phyloP scores from a whole-genome alignment of 495 filamentous ascomycete genomes.

The Cercophora sp. region DNA sequence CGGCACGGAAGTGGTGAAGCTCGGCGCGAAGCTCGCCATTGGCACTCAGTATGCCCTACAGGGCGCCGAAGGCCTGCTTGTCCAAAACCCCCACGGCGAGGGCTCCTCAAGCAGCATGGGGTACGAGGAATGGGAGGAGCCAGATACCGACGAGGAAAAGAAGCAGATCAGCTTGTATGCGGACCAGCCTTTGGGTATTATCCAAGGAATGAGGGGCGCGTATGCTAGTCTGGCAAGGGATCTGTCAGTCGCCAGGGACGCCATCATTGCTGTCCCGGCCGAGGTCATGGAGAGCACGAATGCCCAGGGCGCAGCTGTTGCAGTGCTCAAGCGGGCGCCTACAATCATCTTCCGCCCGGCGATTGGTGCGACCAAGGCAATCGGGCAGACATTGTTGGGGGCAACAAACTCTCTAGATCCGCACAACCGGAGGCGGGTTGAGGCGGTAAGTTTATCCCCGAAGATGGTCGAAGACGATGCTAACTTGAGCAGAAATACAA shows the following conservation, averaged over 20 bases:
- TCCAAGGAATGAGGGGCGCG: conserved; percentile 79
- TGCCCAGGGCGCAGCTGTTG: conserved; percentile 76
- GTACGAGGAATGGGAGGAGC: conserved; percentile 62
- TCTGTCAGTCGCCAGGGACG: conserved; percentile 76
- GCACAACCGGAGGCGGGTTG: conserved; percentile 72
- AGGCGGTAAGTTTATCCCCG: conserved; percentile 64
- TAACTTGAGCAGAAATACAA: conserved; percentile 25
- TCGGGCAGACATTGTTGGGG: conserved; percentile 83
- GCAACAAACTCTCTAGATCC: conserved; percentile 92
- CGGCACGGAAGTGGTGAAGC: conserved; percentile 80
- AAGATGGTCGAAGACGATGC: background rate
- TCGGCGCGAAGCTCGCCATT: conserved; percentile 92
- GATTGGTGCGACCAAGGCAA: conserved; percentile 85
- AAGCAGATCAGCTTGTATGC: conserved; percentile 86
- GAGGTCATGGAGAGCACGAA: conserved; percentile 84
- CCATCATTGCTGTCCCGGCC: conserved; percentile 88
- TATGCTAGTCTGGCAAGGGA: conserved; percentile 81
- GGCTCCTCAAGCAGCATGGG: conserved; percentile 23
- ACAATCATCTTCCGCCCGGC: conserved; percentile 87
- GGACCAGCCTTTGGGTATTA: conserved; percentile 82
- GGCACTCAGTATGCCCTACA: conserved; percentile 90
- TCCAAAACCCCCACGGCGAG: conserved; percentile 40
- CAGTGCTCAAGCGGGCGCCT: conserved; percentile 76
- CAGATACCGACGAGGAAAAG: conserved; percentile 54
- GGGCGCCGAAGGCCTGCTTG: conserved; percentile 75